Base-by-base conservation (phyloP, 129 eudicot genomes). In the Pulicaria dysenterica region DNA sequence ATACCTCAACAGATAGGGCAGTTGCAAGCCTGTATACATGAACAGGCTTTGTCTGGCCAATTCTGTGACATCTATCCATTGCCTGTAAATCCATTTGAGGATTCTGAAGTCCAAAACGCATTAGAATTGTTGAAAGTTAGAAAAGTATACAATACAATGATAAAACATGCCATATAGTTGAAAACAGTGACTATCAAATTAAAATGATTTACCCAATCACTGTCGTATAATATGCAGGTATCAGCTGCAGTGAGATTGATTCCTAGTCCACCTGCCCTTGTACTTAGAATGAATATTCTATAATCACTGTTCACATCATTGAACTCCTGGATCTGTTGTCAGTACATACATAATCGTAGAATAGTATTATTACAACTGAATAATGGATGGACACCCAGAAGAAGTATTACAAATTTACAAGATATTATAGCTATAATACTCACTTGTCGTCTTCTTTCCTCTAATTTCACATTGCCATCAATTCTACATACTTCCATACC, bases 61-160 rank as follows among this genome's bases (percentile, higher is more conserved):
- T 95, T 79, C 99, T 86, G 50, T 95, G 99, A 76, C 99, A 95
- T 39, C 99, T 86, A 59, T 95, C 99, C 99, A 95, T 95, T 14
- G 99, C 99, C 82, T 95, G 99, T 64, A 95, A 80, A 83, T 95
- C 99, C 96, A 91, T 88, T 87, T 95, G 99, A 38, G 99, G 99
- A 58, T 95, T 95, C 99, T 95, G 96, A 12, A 75, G 69, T 24
- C 60, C 80, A 78, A 75, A 24, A 76, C 62, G 7, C 31, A 54
- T 9, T 49, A 7, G 63, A 51, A 63, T 51, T 53, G 69, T 59
- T 68, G 37, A 43, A 38, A 10, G 38, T 17, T 44, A n/a, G 46
- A 9, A 59, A 64, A 10, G 63, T 5, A 50, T 39, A 34, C 6
- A 69, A 13, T 12, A 70, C 50, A 48, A 5, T 17, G 5, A 47